Base-by-base conservation (phyloP, 805 yeast species). In the Teunomyces stri region DNA sequence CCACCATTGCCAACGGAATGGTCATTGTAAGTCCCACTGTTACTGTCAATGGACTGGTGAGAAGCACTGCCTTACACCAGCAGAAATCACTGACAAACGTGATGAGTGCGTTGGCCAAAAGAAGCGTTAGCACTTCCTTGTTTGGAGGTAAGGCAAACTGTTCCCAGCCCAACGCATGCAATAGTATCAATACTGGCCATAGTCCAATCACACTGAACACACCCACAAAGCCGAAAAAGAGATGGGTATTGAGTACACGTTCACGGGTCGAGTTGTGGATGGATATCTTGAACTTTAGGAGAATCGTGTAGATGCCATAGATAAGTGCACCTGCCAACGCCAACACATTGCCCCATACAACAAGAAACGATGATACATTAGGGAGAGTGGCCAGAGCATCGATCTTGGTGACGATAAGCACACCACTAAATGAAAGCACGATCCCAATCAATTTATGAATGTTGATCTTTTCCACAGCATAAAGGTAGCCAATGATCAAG, bases 201-300 rank as follows among this genome's bases (percentile, higher is more conserved):
- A 91, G 63, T 9, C 83, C 65, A 0, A 89, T 56, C 7, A 86
- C 60, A 53, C 90, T 88, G 70, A 85, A 87, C 4, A 92, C 69
- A 1, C 99, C 99, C 20, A 94, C 98, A 66, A 88, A 91, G 0
- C 98, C 99, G 62, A 94, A 91, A 59, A 94, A 94, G 30, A 91
- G 73, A 62, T 84, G 87, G 74, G 95, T 89, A 62, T 94, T 85
- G 38, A 94, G 74, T 44, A 86, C 71, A 12, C 85, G 74, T 61
- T 92, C 97, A 48, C 81, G 82, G 41, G 79, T 77, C 4, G 72
- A 59, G 50, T 61, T 58, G 13, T 59, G 63, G 36, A 65, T 59
- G 15, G 65, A 56, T 16, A 91, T 87, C 57, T 78, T 80, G 55
- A 78, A 72, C 61, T 92, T 92, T 45, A 94, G 70, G 38, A 94